Evolutionary conservation across 2,329 filamentous ascomycete species (phyloP).

Genomic region (Talaromyces sp.): DNA sequence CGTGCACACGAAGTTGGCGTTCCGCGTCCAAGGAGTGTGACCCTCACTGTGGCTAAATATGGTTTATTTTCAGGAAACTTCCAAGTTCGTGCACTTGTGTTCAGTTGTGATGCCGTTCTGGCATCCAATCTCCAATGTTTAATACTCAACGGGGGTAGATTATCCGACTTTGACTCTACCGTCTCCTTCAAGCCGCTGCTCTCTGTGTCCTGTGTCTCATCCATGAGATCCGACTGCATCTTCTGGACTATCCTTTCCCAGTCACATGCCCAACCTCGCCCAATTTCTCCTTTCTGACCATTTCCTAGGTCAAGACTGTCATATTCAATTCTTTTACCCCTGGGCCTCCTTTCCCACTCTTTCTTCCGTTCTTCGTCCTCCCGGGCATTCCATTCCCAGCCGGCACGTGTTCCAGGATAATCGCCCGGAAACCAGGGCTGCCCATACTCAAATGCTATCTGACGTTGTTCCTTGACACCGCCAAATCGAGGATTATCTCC

Average conservation of each 20-base stretch:
- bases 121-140: conserved; percentile 40
- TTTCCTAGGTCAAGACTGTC: conserved; percentile 69
- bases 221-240: conserved; percentile 10
- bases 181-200: background rate
- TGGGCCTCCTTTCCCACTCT: conserved; percentile 74
- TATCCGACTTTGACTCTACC: conserved; percentile 8
- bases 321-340: conserved; percentile 76
- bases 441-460: conserved; percentile 76
- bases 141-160: conserved; percentile 30
- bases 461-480: conserved; percentile 73
- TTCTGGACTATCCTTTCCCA: conserved; percentile 66
- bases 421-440: conserved; percentile 84
- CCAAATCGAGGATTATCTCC: conserved; percentile 80
- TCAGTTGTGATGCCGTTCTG: conserved; percentile 2
- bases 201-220: conserved; percentile 12
- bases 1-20: conserved; percentile 69
- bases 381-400: conserved; percentile 70
- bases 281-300: conserved; percentile 75
- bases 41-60: conserved; percentile 58
- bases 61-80: conserved; percentile 20
- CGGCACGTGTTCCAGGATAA: conserved; percentile 73
- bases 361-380: conserved; percentile 59
- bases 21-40: conserved; percentile 68
- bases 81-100: conserved; percentile 3
- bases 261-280: conserved; percentile 77